Evolutionary conservation across 1,284 basidiomycete genomes (phyloP), one percentile per base, ranked within the genome.

Genomic region (Bjerkandera adusta): DNA sequence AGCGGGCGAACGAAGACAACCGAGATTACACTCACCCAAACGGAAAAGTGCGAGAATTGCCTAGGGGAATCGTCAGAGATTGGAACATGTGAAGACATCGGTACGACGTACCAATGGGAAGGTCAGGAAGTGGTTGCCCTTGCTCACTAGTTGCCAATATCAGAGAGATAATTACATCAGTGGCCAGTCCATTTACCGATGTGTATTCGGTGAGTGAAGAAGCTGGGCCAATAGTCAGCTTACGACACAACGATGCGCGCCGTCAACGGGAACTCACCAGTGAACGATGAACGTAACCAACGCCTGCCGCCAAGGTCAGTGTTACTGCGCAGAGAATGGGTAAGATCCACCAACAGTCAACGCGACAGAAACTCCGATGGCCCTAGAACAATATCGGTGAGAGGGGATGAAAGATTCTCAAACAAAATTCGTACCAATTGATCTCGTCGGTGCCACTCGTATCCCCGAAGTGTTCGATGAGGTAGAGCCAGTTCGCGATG

Each of bases 241-340:
- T n/a, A n/a, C n/a, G n/a, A n/a, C n/a, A n/a, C n/a, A n/a, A n/a
- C n/a, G n/a, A n/a, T n/a, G n/a, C n/a, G n/a, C n/a, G n/a, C n/a
- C n/a, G n/a, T n/a, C 3, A 30, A 3, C 22, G 24, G 5, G 27
- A 12, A 22, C 50, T 13, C 29, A 54, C 53, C 43, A 35, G 38
- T 51, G 50, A 13, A 49, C 50, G 7, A 49, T 15, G 27, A 49
- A 54, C 4, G 49, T 54, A 3, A 54, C 40, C 20, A 50, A 5
- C 12, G 50, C 53, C 53, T 55, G n/a, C 8, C 32, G 20, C 18
- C 21, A 34, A 39, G 5, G 22, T 36, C 22, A 70, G 38, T 20
- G 24, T 5, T 21, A n/a, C n/a, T 13, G 29, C 21, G 11, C n/a
- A 41, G 3, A 36, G 16, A 21, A 24, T 12, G 25, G 15, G 12